A percentile compares a stretch with the other conserved stretches of the same genome.
phyloP scores from a whole-genome alignment of 768 basidiomycete species.

The Leucosporidium yakuticum region DNA sequence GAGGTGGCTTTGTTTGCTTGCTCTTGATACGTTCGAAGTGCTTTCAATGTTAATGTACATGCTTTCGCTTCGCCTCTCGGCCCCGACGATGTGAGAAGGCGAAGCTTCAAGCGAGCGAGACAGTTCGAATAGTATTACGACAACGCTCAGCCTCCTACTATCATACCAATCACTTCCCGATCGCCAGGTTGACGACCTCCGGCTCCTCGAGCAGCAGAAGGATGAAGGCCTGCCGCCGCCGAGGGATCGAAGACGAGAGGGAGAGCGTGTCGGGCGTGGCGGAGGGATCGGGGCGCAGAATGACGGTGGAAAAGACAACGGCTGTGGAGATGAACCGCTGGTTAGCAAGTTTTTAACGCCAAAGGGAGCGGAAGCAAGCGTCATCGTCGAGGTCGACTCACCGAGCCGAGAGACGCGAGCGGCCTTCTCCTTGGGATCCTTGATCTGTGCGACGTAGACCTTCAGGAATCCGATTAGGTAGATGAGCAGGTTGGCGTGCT shows the following conservation, averaged over 20 bases:
- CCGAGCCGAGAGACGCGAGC: conserved; percentile 16
- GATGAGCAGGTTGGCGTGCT: conserved; percentile 51
- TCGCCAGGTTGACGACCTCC: too few relatives aligned
- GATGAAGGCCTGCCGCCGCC: conserved; percentile 17
- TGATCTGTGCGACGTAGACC: conserved; percentile 41
- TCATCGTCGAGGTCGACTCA: background rate
- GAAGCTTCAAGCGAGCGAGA: too few relatives aligned
- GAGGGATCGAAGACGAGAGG: background rate
- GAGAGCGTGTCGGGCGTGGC: conserved; percentile 3
- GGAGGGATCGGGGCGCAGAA: conserved; percentile 4
- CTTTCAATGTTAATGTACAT: too few relatives aligned
- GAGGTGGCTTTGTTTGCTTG: too few relatives aligned
- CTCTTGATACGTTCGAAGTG: too few relatives aligned
- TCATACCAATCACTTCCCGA: too few relatives aligned
- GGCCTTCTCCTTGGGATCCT: background rate
- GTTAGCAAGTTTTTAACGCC: background rate
- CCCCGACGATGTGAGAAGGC: too few relatives aligned
- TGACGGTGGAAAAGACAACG: conserved; percentile 25
- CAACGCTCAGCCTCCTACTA: too few relatives aligned
- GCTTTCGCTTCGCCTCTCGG: too few relatives aligned
- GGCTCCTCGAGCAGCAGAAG: background rate
- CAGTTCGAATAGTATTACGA: too few relatives aligned
- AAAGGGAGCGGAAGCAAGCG: too few relatives aligned
- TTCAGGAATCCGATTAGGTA: conserved; percentile 84
- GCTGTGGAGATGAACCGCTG: background rate